These are phyloP conservation scores for Periconia digitata DNA, from an alignment of 2,329 filamentous ascomycete species.

Conservation along the genomic window DNA sequence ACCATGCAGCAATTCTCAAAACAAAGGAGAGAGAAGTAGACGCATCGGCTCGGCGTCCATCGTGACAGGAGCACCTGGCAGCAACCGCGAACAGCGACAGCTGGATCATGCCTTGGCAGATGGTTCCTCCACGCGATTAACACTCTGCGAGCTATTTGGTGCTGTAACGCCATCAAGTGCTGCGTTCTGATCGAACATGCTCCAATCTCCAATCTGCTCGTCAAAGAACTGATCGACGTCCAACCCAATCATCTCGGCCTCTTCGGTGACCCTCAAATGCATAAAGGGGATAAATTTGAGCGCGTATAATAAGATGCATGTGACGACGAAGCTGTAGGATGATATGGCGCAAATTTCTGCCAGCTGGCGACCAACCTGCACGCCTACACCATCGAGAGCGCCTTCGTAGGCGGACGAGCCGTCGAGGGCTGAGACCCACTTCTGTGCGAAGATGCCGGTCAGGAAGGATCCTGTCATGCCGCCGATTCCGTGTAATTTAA, in stretches of 20 bases:
- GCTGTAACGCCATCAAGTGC: conserved; percentile 14
- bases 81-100: no score
- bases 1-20: no score
- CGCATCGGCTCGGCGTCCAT: no score
- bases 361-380: conserved; percentile 59
- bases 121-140: background rate
- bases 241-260: conserved; percentile 58
- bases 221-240: conserved; percentile 59
- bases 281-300: conserved; percentile 59
- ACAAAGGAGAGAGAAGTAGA: no score
- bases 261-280: conserved; percentile 57
- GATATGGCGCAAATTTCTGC: conserved; percentile 59
- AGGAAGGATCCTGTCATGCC: conserved; percentile 61
- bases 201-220: conserved; percentile 59
- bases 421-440: conserved; percentile 53
- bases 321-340: conserved; percentile 56
- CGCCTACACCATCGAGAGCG: conserved; percentile 56
- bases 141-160: background rate
- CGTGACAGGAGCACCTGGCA: no score
- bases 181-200: conserved; percentile 35
- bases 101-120: no score
- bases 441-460: conserved; percentile 59
- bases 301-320: conserved; percentile 54
- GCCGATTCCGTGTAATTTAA: conserved; percentile 61
- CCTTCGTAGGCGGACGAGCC: conserved; percentile 50